Evolutionary conservation across 75 land plant species (phyloP), one percentile per base, ranked within the genome.

Genomic region (Cupressus sempervirens): DNA sequence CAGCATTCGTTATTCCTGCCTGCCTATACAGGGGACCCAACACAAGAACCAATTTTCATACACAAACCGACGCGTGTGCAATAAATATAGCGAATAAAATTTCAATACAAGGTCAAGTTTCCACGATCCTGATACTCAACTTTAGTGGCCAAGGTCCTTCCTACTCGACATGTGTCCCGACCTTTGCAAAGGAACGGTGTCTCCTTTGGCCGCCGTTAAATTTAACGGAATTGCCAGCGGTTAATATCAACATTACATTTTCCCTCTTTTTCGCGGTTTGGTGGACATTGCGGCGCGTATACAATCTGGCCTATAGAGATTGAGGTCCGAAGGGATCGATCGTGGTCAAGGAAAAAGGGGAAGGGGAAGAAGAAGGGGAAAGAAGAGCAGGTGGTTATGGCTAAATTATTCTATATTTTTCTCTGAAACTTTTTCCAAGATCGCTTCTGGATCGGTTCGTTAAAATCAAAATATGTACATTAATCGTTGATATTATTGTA

Each of bases 261-360:
- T 26, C 81, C 45, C 30, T 45, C 32, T n/a, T 45, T 79, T 79
- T 23, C 81, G 48, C 41, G 81, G 81, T 79, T 79, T 79, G 81
- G 81, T 79, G 81, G 81, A 79, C 81, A 3, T 77, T 43, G 45
- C 81, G 50, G 50, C 81, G 50, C 52, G 4, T 79, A 72, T 79
- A n/a, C 81, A 79, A 45, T 79, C 13, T 8, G n/a, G 12, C 43
- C 29, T 79, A 79, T 41, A 43, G 81, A 4, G 45, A 18, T 79
- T 79, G 81, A 43, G 81, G 43, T 79, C 81, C 81, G 81, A 48
- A 9, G 26, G 45, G 45, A 5, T 38, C 23, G 12, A 79, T 79
- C 81, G 45, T 79, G 81, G 81, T 79, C 81, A 79, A 79, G 81
- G 29, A n/a, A 79, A 45, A 45, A 30, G 81, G 81, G 81, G 45